Base-by-base conservation (phyloP, 768 basidiomycete genomes). In the Agaricus subrufescens region DNA sequence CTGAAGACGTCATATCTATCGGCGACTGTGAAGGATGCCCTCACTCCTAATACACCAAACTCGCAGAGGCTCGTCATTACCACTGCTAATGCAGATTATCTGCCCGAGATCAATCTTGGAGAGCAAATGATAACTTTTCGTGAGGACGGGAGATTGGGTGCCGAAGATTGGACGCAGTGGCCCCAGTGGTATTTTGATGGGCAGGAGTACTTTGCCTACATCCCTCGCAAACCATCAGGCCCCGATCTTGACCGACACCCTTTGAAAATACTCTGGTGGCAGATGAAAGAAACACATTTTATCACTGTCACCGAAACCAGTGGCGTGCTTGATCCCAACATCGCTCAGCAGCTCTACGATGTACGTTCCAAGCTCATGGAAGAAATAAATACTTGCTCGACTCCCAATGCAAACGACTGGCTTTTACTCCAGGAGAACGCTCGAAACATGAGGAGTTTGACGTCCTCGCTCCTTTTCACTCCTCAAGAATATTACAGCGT, bases 131-230 rank as follows among this genome's bases (percentile, higher is more conserved):
- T 52, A 3, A 19, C 51, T 0, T 4, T 52, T 3, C 14, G 40
- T 8, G 42, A 26, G 9, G 51, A 52, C 11, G 29, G 51, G 12
- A 8, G 30, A 19, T 52, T 27, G 51, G 51, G 51, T 3, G 51
- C 14, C 0, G 40, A 52, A 12, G 40, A 52, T 27, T 52, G 42
- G 51, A 27, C 40, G n/a, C 51, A 52, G 26, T 52, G 40, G 51
- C 51, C 51, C 4, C 51, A 52, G 27, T 52, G 51, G 51, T 52
- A 44, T 29, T 52, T 52, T 52, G 26, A 52, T 7, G 14, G 51
- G 7, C 29, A 44, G 23, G 51, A 52, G 31, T 42, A 52, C 27
- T 52, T 52, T 12, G 5, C 51, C 4, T 52, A 31, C 27, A 52
- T 52, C 11, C 51, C 31, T 3, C 29, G 15, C 7, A 52, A 43